Base-by-base conservation (phyloP, 148 eudicot species). In the Vaccinium myrtillus region DNA sequence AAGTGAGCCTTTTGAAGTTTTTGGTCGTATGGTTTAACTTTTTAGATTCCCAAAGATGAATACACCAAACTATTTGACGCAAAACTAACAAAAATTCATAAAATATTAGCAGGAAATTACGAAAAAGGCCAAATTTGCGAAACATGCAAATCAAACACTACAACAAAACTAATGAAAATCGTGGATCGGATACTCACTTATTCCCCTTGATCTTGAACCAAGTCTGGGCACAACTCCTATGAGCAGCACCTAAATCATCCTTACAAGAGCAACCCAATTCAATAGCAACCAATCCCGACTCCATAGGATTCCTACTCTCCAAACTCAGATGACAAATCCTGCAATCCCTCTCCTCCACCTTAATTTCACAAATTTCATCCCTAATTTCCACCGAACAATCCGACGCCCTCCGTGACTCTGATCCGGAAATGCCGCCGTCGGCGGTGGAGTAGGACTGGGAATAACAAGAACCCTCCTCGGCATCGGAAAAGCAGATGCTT, bases 171-270 rank as follows among this genome's bases (percentile, higher is more conserved):
- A 23, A 21, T 39, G 30, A 2, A 49, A 48, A 53, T 5, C 23
- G 0, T 21, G 18, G 8, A 63, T 8, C 1, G 59, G 21, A 2
- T 16, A 90, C 95, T 89, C 49, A 92, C 95, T 88, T 92, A 71
- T 92, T 91, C 48, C 95, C 95, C 83, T 87, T 92, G 84, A 92
- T 92, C 81, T 90, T 91, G 91, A 92, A 92, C 95, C 95, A 92
- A 67, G 92, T 82, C 75, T 91, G 91, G 69, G 95, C 95, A 90
- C 95, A 93, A 36, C 88, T 92, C 87, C 85, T 87, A 50, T 93
- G 95, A 9, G 95, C 93, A 88, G 91, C 93, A 88, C 91, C 95
- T 86, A 93, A 89, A 87, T 93, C 95, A 82, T 89, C 88, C 87
- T 93, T 93, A 83, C 95, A 93, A 71, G 88, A 89, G 86, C 95